Evolutionary conservation across 768 basidiomycete genomes (phyloP).

Genomic region (Coprinopsis cinerea): DNA sequence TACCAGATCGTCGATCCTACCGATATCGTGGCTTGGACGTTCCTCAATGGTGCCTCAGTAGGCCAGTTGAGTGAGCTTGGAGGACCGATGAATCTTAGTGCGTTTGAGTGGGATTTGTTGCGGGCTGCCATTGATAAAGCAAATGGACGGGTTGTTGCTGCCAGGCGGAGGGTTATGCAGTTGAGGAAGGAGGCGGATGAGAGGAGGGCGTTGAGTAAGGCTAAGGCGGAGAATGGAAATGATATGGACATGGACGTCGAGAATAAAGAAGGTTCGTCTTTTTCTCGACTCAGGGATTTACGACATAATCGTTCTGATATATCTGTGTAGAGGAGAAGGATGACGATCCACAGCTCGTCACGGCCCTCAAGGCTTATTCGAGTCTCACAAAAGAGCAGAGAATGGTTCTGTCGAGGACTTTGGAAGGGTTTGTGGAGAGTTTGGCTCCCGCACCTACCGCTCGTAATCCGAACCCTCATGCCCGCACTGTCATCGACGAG

Average conservation of each 20-base stretch:
- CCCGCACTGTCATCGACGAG: conserved; percentile 54
- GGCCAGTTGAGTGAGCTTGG: conserved; percentile 32
- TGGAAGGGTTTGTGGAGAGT: conserved; percentile 70
- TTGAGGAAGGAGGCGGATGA: conserved; percentile 89
- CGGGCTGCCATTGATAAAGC: conserved; percentile 84
- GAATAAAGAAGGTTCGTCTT: conserved; percentile 37
- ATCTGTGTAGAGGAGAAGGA: conserved; percentile 32
- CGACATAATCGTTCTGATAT: neutral
- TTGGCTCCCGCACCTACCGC: conserved; percentile 43
- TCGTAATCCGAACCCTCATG: conserved; percentile 41
- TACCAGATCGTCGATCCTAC: conserved; percentile 95
- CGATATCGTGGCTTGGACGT: conserved; percentile 85
- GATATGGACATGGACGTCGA: conserved; percentile 70
- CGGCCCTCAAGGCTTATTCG: conserved; percentile 68
- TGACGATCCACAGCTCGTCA: conserved; percentile 60
- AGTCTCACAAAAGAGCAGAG: conserved; percentile 76
- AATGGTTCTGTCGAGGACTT: conserved; percentile 59
- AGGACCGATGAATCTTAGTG: conserved; percentile 39
- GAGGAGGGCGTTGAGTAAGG: conserved; percentile 68
- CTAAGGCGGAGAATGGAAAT: conserved; percentile 30
- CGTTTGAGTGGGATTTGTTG: conserved; percentile 83
- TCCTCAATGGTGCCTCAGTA: conserved; percentile 47
- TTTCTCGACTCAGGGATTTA: neutral
- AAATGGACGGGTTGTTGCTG: conserved; percentile 78
- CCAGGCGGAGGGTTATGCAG: conserved; percentile 64